Percentiles rank a stretch among this genome's conserved stretches.
Evolutionary conservation across 805 yeast genomes (phyloP).

Genomic region (Sungouiella blattae): DNA sequence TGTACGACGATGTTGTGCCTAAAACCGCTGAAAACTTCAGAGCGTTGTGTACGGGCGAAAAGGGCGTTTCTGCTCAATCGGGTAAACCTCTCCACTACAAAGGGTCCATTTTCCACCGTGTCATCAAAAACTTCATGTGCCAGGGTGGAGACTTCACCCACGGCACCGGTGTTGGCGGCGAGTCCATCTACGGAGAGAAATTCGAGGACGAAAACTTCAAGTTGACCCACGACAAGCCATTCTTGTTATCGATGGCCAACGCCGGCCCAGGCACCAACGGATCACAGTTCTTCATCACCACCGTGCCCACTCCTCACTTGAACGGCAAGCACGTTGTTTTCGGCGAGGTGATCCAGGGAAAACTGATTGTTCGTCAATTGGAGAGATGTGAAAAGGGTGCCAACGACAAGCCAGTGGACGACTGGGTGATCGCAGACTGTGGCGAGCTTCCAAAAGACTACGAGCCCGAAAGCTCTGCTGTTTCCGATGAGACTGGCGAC

Average conservation of each 20-base stretch:
- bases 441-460: slow-evolving; percentile 71
- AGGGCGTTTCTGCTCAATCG: slow-evolving; percentile 50
- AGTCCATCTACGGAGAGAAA: slow-evolving; percentile 75
- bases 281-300: slow-evolving; percentile 94
- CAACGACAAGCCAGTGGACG: slow-evolving; percentile 67
- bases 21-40: slow-evolving; percentile 88
- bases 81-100: slow-evolving; percentile 74
- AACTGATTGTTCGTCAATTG: slow-evolving; percentile 70
- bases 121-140: slow-evolving; percentile 84
- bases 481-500: slow-evolving; percentile 78
- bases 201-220: slow-evolving; percentile 88
- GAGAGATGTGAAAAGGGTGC: slow-evolving; percentile 67
- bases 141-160: slow-evolving; percentile 83
- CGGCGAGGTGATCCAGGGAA: slow-evolving; percentile 82
- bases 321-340: slow-evolving; percentile 95
- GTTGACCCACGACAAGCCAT: slow-evolving; percentile 76
- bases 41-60: slow-evolving; percentile 85
- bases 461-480: slow-evolving; percentile 42
- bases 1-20: slow-evolving; percentile 73
- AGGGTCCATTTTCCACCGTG: slow-evolving; percentile 89
- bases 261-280: slow-evolving; percentile 99
- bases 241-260: slow-evolving; percentile 94
- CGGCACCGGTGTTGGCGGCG: slow-evolving; percentile 93
- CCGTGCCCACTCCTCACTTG: slow-evolving; percentile 82
- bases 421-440: slow-evolving; percentile 71